Conservation (phyloP, 257 asterid genomes). For the Ocimum tenuiflorum region DNA sequence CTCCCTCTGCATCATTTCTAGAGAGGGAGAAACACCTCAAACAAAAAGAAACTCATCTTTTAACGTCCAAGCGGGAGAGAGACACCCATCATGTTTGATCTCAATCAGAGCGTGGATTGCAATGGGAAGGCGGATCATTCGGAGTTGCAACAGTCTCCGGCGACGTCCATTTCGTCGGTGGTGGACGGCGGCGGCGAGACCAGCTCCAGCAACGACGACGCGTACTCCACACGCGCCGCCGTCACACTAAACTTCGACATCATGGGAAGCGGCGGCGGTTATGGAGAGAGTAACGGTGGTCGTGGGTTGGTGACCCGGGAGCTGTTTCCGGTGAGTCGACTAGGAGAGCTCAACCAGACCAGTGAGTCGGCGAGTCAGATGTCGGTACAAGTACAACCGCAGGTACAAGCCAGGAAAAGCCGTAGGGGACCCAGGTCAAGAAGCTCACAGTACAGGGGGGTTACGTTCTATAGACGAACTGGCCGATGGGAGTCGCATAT, state of each 20-base stretch:
- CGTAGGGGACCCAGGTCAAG: constrained; percentile 56
- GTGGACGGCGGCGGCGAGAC: constrained; percentile 37
- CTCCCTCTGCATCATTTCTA: not conserved
- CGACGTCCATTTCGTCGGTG: constrained; percentile 42
- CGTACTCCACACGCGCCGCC: constrained; percentile 40
- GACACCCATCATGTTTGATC: constrained; percentile 50
- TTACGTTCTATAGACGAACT: constrained; percentile 63
- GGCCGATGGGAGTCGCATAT: constrained; percentile 74
- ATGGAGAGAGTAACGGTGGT: not conserved
- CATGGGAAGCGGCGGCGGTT: constrained; percentile 15
- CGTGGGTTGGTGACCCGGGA: constrained; percentile 43
- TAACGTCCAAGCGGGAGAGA: not conserved
- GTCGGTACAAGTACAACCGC: constrained; percentile 26
- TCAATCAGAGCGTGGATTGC: constrained; percentile 40
- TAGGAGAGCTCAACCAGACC: constrained; percentile 22
- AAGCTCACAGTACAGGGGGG: constrained; percentile 61
- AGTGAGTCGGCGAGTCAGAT: constrained; percentile 13
- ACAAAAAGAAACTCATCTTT: not conserved
- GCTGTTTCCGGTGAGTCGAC: constrained; percentile 44
- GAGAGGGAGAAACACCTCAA: not conserved
- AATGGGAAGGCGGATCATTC: constrained; percentile 19
- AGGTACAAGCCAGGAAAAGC: constrained; percentile 39
- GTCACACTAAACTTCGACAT: constrained; percentile 46
- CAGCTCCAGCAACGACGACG: constrained; percentile 48
- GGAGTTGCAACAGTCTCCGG: constrained; percentile 29